phyloP scores from a whole-genome alignment of 768 basidiomycete species.

The Naganishia antarctica region DNA sequence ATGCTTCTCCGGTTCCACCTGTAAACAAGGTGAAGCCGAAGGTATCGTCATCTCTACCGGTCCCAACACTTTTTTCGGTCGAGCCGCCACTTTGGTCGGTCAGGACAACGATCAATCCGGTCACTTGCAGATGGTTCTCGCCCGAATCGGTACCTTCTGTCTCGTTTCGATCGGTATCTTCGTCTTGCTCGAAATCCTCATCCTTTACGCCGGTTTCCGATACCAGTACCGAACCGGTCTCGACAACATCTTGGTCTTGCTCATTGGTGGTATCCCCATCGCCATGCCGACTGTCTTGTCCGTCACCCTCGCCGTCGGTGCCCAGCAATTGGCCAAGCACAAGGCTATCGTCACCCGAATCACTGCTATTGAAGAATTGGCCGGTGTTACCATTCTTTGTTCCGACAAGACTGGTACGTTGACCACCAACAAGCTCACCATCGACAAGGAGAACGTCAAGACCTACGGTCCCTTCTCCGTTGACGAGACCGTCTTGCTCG shows the following conservation, averaged over 20 bases:
- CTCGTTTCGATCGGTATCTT: conserved; percentile 93
- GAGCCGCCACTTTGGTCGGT: conserved; percentile 93
- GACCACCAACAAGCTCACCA: conserved; percentile 99
- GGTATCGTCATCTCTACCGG: conserved; percentile 98
- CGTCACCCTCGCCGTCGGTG: conserved; percentile 97
- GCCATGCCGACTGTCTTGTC: conserved; percentile 99
- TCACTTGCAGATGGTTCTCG: conserved; percentile 97
- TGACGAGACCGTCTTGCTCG: conserved; percentile 86
- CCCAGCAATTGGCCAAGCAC: conserved; percentile 97
- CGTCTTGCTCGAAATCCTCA: conserved; percentile 86
- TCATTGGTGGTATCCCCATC: conserved; percentile 99
- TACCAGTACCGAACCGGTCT: conserved; percentile 90
- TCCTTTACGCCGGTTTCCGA: conserved; percentile 85
- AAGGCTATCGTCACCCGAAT: conserved; percentile 99
- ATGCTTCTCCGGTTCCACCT: conserved; percentile 98
- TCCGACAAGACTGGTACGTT: conserved; percentile 98
- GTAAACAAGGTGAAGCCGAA: conserved; percentile 98
- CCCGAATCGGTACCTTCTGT: conserved; percentile 97
- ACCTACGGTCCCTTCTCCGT: conserved; percentile 83
- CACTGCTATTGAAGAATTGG: conserved; percentile 96
- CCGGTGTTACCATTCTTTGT: conserved; percentile 96
- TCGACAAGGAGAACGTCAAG: conserved; percentile 84
- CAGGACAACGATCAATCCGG: conserved; percentile 96
- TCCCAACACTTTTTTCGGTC: conserved; percentile 93
- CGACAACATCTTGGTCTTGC: conserved; percentile 93